Conservation (phyloP, 1,139 yeast species). For the Yamadazyma triangularis region DNA sequence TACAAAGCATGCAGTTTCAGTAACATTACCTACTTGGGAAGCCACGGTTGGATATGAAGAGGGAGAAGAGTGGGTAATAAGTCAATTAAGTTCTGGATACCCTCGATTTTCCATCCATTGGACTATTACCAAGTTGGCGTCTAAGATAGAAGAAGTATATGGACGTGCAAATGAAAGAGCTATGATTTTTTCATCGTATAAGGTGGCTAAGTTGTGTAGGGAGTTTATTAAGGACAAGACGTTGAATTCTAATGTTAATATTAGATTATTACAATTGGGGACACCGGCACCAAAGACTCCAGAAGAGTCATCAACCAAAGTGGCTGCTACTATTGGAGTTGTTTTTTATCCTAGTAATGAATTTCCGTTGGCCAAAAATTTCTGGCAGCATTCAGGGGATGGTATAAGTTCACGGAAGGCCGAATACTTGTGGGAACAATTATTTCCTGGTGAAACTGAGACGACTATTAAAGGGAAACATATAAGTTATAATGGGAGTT, state of each 20-base stretch:
- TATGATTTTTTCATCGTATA: slow-evolving; percentile 73
- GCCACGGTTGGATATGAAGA: slow-evolving; percentile 91
- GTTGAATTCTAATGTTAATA: slow-evolving; percentile 14
- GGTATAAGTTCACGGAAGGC: slow-evolving; percentile 88
- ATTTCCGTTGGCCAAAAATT: slow-evolving; percentile 66
- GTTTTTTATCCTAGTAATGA: slow-evolving; percentile 65
- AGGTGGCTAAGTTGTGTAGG: slow-evolving; percentile 80
- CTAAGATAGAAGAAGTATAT: slow-evolving; percentile 50
- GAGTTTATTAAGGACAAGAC: slow-evolving; percentile 53
- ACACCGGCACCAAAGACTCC: slow-evolving; percentile 64
- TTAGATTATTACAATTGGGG: slow-evolving; percentile 75
- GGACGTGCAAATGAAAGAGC: slow-evolving; percentile 74
- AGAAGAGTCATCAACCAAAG: slow-evolving; percentile 53
- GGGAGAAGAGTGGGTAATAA: slow-evolving; percentile 80
- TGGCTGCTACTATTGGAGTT: slow-evolving; percentile 68
- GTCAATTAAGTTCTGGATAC: slow-evolving; percentile 79
- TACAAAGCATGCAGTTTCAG: slow-evolving; percentile 90
- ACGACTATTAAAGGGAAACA: slow-evolving; percentile 6
- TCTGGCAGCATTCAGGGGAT: slow-evolving; percentile 97
- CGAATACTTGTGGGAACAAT: slow-evolving; percentile 70
- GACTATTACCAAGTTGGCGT: slow-evolving; percentile 59
- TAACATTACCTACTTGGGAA: slow-evolving; percentile 90
- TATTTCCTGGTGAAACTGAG: slow-evolving; percentile 31
- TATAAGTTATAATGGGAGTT: slow-evolving; percentile 12
- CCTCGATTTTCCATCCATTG: slow-evolving; percentile 84